Evolutionary conservation across 1,284 basidiomycete genomes (phyloP).

Genomic region (Rhizoctonia solani): DNA sequence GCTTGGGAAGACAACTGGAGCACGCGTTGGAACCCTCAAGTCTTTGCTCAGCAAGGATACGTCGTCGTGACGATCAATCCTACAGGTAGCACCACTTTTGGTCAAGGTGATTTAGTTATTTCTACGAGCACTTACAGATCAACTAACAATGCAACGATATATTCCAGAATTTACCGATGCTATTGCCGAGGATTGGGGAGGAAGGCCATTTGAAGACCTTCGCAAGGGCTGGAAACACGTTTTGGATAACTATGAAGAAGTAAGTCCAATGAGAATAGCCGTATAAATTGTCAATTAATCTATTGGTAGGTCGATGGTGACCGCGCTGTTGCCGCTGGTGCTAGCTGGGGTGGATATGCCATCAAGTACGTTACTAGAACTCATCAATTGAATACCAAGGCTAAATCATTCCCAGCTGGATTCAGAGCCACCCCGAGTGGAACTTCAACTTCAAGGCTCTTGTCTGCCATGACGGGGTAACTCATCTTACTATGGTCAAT

Average conservation of each 20-base stretch:
- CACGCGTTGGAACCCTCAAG: slow-evolving; percentile 86
- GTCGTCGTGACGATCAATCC: slow-evolving; percentile 85
- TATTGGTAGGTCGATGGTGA: slow-evolving; percentile 70
- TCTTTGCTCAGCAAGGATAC: slow-evolving; percentile 83
- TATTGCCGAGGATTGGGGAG: slow-evolving; percentile 80
- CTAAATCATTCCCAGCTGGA: slow-evolving; percentile 66
- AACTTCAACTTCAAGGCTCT: slow-evolving; percentile 87
- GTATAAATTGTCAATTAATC: neutral
- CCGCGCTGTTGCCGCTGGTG: slow-evolving; percentile 79
- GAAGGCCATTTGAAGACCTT: slow-evolving; percentile 82
- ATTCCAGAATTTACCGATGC: slow-evolving; percentile 75
- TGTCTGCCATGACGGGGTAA: slow-evolving; percentile 84
- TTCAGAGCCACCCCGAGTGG: slow-evolving; percentile 87
- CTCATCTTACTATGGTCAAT: slow-evolving; percentile 40
- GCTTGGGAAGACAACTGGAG: slow-evolving; percentile 86
- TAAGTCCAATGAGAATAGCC: slow-evolving; percentile 41
- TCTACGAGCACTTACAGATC: no score
- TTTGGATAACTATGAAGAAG: slow-evolving; percentile 72
- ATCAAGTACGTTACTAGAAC: slow-evolving; percentile 62
- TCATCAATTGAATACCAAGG: neutral
- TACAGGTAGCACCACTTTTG: slow-evolving; percentile 86
- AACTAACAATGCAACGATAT: slow-evolving; percentile 13
- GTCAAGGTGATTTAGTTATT: slow-evolving; percentile 60
- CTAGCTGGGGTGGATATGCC: slow-evolving; percentile 81
- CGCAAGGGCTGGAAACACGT: slow-evolving; percentile 74